Percentiles rank a stretch among this genome's conserved stretches.
phyloP scores from a whole-genome alignment of 805 yeast genomes.

The Yarrowia keelungensis region DNA sequence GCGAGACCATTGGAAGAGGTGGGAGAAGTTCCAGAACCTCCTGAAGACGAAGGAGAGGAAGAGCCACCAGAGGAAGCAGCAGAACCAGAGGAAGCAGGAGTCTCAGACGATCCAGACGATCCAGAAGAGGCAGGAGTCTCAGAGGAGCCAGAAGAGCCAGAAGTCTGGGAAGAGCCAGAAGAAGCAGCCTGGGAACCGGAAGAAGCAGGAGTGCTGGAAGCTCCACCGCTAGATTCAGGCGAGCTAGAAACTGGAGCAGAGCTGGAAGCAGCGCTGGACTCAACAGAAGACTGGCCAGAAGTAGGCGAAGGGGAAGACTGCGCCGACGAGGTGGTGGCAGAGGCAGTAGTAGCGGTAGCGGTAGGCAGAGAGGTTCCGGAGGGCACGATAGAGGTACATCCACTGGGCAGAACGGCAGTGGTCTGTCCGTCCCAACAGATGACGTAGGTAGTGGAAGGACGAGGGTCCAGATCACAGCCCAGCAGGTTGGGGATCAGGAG shows the following conservation, averaged over 20 bases:
- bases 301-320: neutral
- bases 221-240: neutral
- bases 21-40: neutral
- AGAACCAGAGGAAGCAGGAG: neutral
- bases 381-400: slow-evolving; percentile 20
- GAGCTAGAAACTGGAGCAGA: slow-evolving; percentile 1
- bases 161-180: neutral
- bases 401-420: slow-evolving; percentile 23
- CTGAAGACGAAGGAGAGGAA: neutral
- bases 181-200: neutral
- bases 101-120: neutral
- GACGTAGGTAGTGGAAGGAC: slow-evolving; percentile 33
- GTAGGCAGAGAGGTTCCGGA: slow-evolving; percentile 24
- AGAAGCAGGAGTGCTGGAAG: neutral
- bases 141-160: neutral
- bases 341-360: slow-evolving; percentile 9
- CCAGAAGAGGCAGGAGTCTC: neutral
- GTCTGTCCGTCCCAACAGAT: slow-evolving; percentile 15
- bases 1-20: neutral
- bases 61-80: no score
- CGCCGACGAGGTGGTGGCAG: slow-evolving; percentile 1
- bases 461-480: slow-evolving; percentile 19
- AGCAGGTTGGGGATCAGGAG: slow-evolving; percentile 29
- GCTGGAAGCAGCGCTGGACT: slow-evolving; percentile 2
- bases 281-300: neutral